phyloP scores from a whole-genome alignment of 768 basidiomycete species.

The Termitomyces sp. region DNA sequence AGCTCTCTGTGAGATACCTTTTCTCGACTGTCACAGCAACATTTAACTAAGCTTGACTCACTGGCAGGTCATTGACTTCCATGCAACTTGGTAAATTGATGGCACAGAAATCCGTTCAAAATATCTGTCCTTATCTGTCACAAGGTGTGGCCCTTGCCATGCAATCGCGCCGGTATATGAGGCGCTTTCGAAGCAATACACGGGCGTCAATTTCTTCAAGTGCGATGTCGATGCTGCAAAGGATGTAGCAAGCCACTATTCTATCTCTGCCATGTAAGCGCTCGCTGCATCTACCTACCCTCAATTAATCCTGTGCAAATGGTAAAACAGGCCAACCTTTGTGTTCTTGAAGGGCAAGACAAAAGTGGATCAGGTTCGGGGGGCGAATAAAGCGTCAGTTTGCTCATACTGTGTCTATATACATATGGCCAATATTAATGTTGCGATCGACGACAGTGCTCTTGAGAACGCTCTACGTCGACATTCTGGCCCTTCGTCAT shows the following conservation, averaged over 20 bases:
- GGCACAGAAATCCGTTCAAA: not conserved
- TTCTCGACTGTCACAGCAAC: not conserved
- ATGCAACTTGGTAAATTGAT: slow-evolving; percentile 67
- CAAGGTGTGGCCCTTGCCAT: slow-evolving; percentile 88
- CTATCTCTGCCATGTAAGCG: slow-evolving; percentile 69
- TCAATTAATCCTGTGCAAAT: not conserved
- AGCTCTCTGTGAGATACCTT: slow-evolving; percentile 50
- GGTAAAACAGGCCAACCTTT: slow-evolving; percentile 71
- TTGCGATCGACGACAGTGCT: slow-evolving; percentile 34
- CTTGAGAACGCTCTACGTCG: slow-evolving; percentile 57
- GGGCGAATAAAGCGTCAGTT: slow-evolving; percentile 64
- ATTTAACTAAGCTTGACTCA: not conserved
- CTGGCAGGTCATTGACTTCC: slow-evolving; percentile 85
- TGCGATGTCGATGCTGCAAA: slow-evolving; percentile 71
- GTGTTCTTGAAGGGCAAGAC: slow-evolving; percentile 66
- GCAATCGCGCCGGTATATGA: slow-evolving; percentile 77
- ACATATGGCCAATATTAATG: not conserved
- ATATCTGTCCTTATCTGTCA: slow-evolving; percentile 9
- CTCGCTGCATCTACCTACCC: not conserved
- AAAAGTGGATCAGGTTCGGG: slow-evolving; percentile 70
- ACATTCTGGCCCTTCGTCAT: slow-evolving; percentile 40
- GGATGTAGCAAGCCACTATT: slow-evolving; percentile 64
- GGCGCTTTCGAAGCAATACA: slow-evolving; percentile 62
- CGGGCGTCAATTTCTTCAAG: slow-evolving; percentile 77
- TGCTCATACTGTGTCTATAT: not conserved